Conservation (phyloP, 1,284 basidiomycete genomes). For the Marasmius fiardii region DNA sequence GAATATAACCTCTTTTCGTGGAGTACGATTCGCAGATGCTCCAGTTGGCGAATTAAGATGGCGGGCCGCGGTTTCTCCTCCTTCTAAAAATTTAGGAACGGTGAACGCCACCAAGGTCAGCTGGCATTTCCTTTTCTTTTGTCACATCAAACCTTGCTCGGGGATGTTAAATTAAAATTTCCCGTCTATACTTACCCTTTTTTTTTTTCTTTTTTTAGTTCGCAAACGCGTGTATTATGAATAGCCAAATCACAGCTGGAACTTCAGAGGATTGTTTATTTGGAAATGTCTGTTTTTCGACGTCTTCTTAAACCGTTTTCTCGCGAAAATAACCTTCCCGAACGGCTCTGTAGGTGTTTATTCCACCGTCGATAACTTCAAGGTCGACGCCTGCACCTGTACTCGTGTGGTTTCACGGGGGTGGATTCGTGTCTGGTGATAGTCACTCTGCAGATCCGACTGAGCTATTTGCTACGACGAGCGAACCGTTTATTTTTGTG, state of each 20-base stretch:
- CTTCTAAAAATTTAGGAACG: conserved; percentile 29
- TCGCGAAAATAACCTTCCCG: neutral
- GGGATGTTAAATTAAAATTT: neutral
- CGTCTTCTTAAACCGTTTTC: neutral
- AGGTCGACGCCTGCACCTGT: conserved; percentile 26
- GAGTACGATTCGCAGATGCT: conserved; percentile 36
- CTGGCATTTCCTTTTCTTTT: neutral
- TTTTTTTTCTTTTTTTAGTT: conserved; percentile 22
- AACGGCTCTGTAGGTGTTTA: conserved; percentile 24
- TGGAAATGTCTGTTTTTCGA: conserved; percentile 29
- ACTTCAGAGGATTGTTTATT: conserved; percentile 40
- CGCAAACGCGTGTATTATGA: conserved; percentile 27
- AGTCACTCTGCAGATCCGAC: conserved; percentile 26
- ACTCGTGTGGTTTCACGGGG: conserved; percentile 35
- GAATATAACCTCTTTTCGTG: conserved; percentile 30
- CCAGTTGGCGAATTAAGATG: conserved; percentile 34
- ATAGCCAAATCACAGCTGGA: conserved; percentile 19
- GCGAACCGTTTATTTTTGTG: conserved; percentile 33
- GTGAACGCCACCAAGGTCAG: conserved; percentile 32
- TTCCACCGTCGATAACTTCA: conserved; percentile 23
- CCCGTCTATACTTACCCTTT: neutral
- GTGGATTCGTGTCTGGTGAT: conserved; percentile 34
- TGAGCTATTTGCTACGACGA: conserved; percentile 21
- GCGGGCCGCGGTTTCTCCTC: conserved; percentile 35
- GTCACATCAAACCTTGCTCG: neutral